phyloP scores from a whole-genome alignment of 2,329 filamentous ascomycete genomes.

The Trichoderma sp. region DNA sequence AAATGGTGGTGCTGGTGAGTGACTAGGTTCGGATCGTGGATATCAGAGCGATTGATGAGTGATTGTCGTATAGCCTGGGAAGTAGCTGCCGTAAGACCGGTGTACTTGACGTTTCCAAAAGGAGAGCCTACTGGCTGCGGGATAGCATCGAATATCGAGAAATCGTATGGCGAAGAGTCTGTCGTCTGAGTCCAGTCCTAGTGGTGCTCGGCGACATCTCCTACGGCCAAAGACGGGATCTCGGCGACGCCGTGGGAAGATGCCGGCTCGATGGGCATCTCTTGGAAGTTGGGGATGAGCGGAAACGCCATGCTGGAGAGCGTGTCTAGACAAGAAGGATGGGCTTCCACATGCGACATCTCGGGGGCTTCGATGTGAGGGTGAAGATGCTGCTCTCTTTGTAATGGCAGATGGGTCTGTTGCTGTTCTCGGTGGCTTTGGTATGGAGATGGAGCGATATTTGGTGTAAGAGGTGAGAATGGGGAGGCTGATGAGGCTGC shows the following conservation, averaged over 20 bases:
- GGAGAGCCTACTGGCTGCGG: background rate
- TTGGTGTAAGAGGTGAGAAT: background rate
- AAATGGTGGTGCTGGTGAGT: background rate
- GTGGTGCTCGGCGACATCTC: background rate
- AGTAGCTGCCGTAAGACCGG: background rate
- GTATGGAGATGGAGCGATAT: background rate
- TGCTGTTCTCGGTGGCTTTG: background rate
- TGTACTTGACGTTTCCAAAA: background rate
- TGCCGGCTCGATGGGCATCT: background rate
- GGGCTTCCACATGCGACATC: background rate
- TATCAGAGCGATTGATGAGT: background rate
- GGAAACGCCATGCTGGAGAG: background rate
- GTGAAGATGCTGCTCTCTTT: background rate
- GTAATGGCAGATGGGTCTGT: background rate
- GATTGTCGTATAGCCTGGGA: background rate
- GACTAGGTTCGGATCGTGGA: background rate
- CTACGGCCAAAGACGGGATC: background rate
- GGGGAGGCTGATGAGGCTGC: background rate
- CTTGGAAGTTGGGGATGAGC: background rate
- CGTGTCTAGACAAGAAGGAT: background rate
- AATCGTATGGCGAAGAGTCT: background rate
- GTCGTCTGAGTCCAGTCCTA: background rate
- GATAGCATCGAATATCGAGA: background rate
- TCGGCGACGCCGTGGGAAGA: background rate
- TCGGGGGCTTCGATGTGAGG: background rate